Percentiles rank a stretch among this genome's conserved stretches.
Conservation (phyloP, 805 yeast species). For the Candida krabiensis region DNA sequence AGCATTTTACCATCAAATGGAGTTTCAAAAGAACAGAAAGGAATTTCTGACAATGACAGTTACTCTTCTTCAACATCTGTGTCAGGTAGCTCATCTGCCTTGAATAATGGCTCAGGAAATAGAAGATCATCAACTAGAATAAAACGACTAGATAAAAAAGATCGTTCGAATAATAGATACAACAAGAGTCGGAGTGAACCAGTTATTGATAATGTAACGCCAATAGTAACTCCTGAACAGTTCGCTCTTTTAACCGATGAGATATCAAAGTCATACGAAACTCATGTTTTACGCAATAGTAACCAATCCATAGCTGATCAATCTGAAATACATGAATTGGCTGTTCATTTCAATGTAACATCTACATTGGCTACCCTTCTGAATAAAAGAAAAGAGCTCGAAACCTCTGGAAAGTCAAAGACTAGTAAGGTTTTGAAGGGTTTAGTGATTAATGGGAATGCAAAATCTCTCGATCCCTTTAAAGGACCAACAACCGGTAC, state of each 20-base stretch:
- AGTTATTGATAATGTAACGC: slow-evolving; percentile 32
- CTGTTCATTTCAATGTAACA: slow-evolving; percentile 16
- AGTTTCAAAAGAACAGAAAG: slow-evolving; percentile 6
- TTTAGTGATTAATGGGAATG: not conserved
- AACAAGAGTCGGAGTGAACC: slow-evolving; percentile 2
- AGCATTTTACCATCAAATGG: slow-evolving; percentile 1
- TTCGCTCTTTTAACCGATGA: slow-evolving; percentile 30
- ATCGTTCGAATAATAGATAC: not conserved
- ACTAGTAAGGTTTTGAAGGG: slow-evolving; percentile 12
- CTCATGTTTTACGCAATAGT: slow-evolving; percentile 23
- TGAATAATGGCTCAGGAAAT: slow-evolving; percentile 4
- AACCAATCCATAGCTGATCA: slow-evolving; percentile 21
- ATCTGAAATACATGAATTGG: slow-evolving; percentile 15
- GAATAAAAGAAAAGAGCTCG: slow-evolving; percentile 10
- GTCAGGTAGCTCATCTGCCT: slow-evolving; percentile 2
- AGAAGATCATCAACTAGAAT: slow-evolving; percentile 3
- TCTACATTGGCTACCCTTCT: slow-evolving; percentile 7
- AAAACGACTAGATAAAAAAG: not conserved
- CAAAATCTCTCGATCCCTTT: not conserved
- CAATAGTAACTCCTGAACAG: slow-evolving; percentile 33
- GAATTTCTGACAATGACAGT: slow-evolving; percentile 11
- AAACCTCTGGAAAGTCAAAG: slow-evolving; percentile 4
- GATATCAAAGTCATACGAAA: slow-evolving; percentile 26
- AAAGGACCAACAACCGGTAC: not conserved
- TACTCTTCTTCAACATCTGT: slow-evolving; percentile 14